phyloP scores from a whole-genome alignment of 805 yeast species.

The Kregervanrija fluxuum region DNA sequence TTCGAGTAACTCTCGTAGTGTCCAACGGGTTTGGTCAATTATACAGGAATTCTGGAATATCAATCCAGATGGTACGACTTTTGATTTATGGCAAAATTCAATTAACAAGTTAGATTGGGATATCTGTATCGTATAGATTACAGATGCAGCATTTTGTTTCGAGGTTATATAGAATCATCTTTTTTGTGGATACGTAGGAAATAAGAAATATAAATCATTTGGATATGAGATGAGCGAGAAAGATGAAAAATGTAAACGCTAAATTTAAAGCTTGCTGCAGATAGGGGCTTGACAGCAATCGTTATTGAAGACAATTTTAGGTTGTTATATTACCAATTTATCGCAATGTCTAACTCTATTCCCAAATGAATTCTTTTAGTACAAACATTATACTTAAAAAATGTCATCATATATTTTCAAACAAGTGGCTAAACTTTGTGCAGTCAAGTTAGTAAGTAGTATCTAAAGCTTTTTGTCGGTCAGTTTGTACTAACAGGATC shows the following conservation, averaged over 20 bases:
- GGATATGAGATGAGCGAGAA: neutral
- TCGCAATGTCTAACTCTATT: no score
- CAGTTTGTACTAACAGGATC: no score
- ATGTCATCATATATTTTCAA: no score
- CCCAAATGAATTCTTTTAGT: no score
- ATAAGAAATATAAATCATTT: neutral
- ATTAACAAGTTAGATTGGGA: slow-evolving; percentile 19
- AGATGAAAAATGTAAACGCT: neutral
- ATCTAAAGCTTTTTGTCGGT: no score
- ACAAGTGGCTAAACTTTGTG: no score
- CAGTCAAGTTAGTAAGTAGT: no score
- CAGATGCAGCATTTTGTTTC: neutral
- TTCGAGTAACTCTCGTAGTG: slow-evolving; percentile 7
- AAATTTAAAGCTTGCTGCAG: no score
- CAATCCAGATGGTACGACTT: slow-evolving; percentile 18
- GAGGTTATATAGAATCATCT: neutral
- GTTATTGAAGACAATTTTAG: no score
- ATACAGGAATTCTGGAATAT: slow-evolving; percentile 19
- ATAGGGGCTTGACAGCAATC: no score
- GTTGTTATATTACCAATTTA: no score
- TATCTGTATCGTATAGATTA: slow-evolving; percentile 15
- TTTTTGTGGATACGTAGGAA: neutral
- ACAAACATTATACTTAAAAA: no score
- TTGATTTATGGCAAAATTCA: slow-evolving; percentile 18
- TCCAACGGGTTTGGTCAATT: slow-evolving; percentile 15